Base-by-base conservation (phyloP, 2,329 filamentous ascomycete genomes). In the Graphium sp. region DNA sequence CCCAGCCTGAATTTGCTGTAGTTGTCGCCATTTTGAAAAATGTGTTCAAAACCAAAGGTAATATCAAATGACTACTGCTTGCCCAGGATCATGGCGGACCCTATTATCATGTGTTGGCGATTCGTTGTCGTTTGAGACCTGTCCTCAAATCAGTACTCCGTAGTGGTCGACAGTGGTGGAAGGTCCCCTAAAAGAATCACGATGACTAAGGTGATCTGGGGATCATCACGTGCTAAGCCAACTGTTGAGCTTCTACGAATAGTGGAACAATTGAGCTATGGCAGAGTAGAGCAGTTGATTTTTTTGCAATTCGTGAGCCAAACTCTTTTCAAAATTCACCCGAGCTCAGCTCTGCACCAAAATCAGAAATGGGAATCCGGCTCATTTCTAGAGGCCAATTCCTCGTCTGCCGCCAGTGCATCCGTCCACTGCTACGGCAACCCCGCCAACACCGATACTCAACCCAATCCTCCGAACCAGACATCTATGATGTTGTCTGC, bases 401-500 rank as follows among this genome's bases (percentile, higher is more conserved):
- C 18, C 18, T 19, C 7, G 25, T 18, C 17, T 27, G 17, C 25
- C 14, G 16, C 19, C 26, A 18, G 14, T 12, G 18, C 16, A 22
- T 28, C 18, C 17, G 10, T 21, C n/a, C 26, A 11, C n/a, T 7
- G 16, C n/a, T 22, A 21, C 26, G 21, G 18, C 26, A 18, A 21
- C 21, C 18, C n/a, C 19, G 13, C 13, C 26, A 13, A n/a, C 17
- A 13, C n/a, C 14, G 15, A 13, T 26, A 14, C 24, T n/a, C n/a
- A n/a, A n/a, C n/a, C n/a, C n/a, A n/a, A n/a, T 44, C 16, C 47
- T 47, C 33, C 46, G 60, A 33, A 39, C 50, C 22, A 8, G 80
- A 91, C 38, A 74, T 93, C 42, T 94, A 89, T 58, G 84, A 93
- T 66, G 78, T 93, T 18, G 82, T 93, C 36, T 89, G 83, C 43